Evolutionary conservation across 371 early-diverging fungal genomes (phyloP).

Genomic region (Haplosporangium sp.): DNA sequence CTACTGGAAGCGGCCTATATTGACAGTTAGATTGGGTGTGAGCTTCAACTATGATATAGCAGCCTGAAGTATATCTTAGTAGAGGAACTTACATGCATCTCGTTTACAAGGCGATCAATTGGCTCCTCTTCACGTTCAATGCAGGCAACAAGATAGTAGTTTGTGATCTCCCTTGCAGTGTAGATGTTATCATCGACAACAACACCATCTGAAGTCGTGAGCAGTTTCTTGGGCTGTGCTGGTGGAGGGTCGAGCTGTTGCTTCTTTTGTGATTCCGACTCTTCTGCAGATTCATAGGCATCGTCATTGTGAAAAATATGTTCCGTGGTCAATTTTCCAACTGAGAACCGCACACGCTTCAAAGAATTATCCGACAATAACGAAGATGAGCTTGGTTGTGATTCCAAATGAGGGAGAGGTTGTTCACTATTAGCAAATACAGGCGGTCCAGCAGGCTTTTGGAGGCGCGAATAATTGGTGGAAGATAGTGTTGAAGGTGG

Average conservation of each 20-base stretch:
- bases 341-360: constrained; percentile 71
- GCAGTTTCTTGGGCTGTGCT: constrained; percentile 18
- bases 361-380: constrained; percentile 41
- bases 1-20: constrained; percentile 33
- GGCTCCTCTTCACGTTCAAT: constrained; percentile 67
- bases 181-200: constrained; percentile 55
- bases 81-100: constrained; percentile 54
- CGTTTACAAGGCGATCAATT: constrained; percentile 60
- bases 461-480: constrained; percentile 5
- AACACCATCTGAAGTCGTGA: constrained; percentile 46
- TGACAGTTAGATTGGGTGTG: not conserved
- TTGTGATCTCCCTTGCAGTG: constrained; percentile 55
- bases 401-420: constrained; percentile 19
- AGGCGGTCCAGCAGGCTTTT: constrained; percentile 30
- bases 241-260: constrained; percentile 14
- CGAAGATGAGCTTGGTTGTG: constrained; percentile 23
- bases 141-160: constrained; percentile 61
- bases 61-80: not conserved
- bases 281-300: constrained; percentile 55
- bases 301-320: constrained; percentile 58
- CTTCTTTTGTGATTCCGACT: constrained; percentile 19
- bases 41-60: not conserved
- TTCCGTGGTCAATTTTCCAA: constrained; percentile 65
- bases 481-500: constrained; percentile 9
- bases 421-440: constrained; percentile 33